phyloP scores from a whole-genome alignment of 2,329 filamentous ascomycete species.

The Erysiphe neolycopersici region DNA sequence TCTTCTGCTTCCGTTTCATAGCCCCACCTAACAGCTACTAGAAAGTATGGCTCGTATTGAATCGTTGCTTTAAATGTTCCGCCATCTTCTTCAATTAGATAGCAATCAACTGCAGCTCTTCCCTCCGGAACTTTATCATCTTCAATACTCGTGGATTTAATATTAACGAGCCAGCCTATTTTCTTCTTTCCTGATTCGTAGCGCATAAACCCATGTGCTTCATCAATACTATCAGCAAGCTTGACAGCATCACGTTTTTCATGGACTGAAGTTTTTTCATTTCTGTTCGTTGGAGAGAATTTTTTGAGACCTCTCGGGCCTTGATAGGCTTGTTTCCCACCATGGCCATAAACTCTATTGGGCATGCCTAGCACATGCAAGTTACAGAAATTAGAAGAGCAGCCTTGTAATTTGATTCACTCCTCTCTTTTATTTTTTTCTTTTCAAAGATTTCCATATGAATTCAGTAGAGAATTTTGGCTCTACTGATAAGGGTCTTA shows the following conservation, averaged over 20 bases:
- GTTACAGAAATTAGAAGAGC: neutral
- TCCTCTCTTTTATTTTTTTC: no score
- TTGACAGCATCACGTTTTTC: constrained; percentile 73
- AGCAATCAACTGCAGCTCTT: constrained; percentile 78
- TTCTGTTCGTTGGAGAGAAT: constrained; percentile 49
- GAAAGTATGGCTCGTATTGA: constrained; percentile 90
- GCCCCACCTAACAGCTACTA: constrained; percentile 70
- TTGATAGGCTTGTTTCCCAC: constrained; percentile 41
- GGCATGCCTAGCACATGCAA: constrained; percentile 24
- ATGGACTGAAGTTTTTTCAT: constrained; percentile 71
- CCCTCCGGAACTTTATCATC: constrained; percentile 66
- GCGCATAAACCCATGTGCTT: constrained; percentile 76
- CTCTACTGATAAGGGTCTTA: no score
- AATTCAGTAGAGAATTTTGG: no score
- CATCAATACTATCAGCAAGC: constrained; percentile 73
- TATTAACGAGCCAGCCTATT: constrained; percentile 83
- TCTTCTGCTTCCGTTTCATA: constrained; percentile 87
- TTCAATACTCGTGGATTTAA: constrained; percentile 67
- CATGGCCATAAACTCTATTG: constrained; percentile 40
- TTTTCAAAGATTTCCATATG: no score
- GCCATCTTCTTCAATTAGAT: constrained; percentile 72
- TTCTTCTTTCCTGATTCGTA: constrained; percentile 67
- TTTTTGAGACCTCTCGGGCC: constrained; percentile 44
- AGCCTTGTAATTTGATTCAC: neutral
- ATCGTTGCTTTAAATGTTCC: constrained; percentile 84